phyloP scores from a whole-genome alignment of 2,329 filamentous ascomycete genomes.

The Grosmannia serpens region DNA sequence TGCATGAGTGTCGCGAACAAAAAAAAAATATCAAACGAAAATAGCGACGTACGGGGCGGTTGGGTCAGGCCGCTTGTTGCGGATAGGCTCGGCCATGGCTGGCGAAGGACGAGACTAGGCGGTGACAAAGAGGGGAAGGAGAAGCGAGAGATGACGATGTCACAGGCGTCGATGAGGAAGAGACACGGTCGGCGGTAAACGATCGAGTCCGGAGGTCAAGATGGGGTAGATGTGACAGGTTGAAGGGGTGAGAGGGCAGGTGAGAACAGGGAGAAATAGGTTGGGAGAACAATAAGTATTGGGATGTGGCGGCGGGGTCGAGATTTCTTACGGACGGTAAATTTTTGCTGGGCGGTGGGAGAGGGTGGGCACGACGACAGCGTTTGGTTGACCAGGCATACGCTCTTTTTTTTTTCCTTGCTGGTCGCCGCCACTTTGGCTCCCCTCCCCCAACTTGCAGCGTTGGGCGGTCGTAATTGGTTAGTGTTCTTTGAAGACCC shows the following conservation, averaged over 20 bases:
- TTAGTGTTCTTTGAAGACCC: background rate
- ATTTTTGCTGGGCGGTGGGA: constrained; percentile 14
- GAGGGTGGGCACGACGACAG: constrained; percentile 2
- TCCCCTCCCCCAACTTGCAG: background rate
- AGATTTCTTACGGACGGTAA: constrained; percentile 9
- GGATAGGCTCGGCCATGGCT: constrained; percentile 50
- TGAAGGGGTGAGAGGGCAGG: background rate
- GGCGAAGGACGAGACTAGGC: constrained; percentile 9
- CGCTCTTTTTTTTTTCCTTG: background rate
- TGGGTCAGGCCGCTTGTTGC: constrained; percentile 48
- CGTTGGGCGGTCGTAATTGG: constrained; percentile 9
- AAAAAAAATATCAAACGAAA: constrained; percentile 1
- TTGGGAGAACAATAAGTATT: constrained; percentile 6
- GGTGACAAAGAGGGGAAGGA: constrained; percentile 7
- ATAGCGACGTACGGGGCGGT: constrained; percentile 43
- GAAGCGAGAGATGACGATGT: background rate
- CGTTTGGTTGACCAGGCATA: constrained; percentile 2
- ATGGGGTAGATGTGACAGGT: background rate
- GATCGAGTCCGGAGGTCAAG: background rate
- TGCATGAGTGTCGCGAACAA: background rate
- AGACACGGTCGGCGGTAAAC: background rate
- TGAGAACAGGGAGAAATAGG: constrained; percentile 2
- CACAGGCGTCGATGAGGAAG: background rate
- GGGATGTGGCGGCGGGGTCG: constrained; percentile 13
- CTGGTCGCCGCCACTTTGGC: constrained; percentile 7